Evolutionary conservation across 768 basidiomycete genomes (phyloP), one percentile per base, ranked within the genome.

Genomic region (Dictyophora rubrovolvata): DNA sequence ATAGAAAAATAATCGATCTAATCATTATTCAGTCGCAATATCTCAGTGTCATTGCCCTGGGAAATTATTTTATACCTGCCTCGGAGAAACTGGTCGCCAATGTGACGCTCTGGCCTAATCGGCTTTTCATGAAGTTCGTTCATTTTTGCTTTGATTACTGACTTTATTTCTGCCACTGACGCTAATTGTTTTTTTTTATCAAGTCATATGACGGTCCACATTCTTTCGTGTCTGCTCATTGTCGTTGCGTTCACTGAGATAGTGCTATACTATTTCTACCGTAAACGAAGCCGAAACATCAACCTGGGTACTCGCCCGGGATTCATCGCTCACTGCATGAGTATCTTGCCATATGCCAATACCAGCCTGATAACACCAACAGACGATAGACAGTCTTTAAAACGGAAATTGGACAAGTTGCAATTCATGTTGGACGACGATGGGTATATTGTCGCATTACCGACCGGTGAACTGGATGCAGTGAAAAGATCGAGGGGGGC

Each of bases 341-440:
- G 56, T 35, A n/a, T 57, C 20, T n/a, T 57, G 10, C 28, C 56
- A 10, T 9, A 57, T 9, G 16, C 47, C 2, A n/a, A 79, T 74
- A 9, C 84, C 83, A 47, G 83, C 83, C 84, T 83, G 57, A 84
- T 86, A n/a, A 64, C 77, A 11, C 84, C 85, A 0, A 83, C 80
- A 60, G 83, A 86, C 67, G 69, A 79, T 58, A 71, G 75, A 46
- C 48, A 58, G 23, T 70, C 71, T 4, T 70, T 86, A 34, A 71
- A 73, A 49, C 66, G 71, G 60, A 84, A 80, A 61, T 69, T 86
- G 34, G 68, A 70, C 14, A 79, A 77, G 0, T 63, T 86, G 53
- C 69, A 69, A 16, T 86, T 86, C 71, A 65, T 75, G 46, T 63
- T 86, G 49, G 85, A 86, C 65, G 69, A 65, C 56, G 71, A 83